These are phyloP conservation scores for Licmophora abbreviata DNA, from an alignment of 108 stramenopile genomes.

Conservation along the genomic window DNA sequence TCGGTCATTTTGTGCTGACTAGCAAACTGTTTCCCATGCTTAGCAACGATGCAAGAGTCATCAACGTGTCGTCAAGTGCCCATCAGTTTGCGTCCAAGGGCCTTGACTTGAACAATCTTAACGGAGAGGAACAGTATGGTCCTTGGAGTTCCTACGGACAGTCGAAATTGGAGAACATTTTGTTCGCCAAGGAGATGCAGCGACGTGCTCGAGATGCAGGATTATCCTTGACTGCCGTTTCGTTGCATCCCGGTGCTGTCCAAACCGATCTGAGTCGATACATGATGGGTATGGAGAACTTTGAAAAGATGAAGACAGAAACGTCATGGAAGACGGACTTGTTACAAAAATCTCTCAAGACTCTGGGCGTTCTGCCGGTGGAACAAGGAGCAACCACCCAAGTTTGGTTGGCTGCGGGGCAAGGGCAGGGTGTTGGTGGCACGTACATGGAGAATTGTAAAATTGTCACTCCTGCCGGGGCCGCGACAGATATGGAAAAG, in stretches of 20 bases:
- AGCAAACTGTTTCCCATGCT: constrained; percentile 47
- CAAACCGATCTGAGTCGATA: constrained; percentile 55
- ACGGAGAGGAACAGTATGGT: constrained; percentile 54
- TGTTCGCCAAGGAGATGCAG: constrained; percentile 75
- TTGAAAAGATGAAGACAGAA: constrained; percentile 36
- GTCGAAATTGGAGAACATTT: constrained; percentile 74
- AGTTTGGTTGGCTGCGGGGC: constrained; percentile 42
- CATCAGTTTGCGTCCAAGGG: constrained; percentile 36
- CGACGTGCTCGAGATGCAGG: constrained; percentile 32
- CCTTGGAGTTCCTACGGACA: constrained; percentile 60
- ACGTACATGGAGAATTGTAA: constrained; percentile 48
- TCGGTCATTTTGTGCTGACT: constrained; percentile 81
- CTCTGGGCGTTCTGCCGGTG: too few relatives aligned
- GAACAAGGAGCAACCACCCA: constrained; percentile 60
- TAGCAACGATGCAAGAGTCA: constrained; percentile 33
- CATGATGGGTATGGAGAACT: constrained; percentile 47
- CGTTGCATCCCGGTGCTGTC: constrained; percentile 67
- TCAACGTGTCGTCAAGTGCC: constrained; percentile 66
- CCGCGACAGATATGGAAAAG: constrained; percentile 33
- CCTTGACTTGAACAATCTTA: constrained; percentile 52
- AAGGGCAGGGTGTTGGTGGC: constrained; percentile 19
- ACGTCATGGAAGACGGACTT: constrained; percentile 20
- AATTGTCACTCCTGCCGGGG: constrained; percentile 15
- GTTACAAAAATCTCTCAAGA: constrained; percentile 27
- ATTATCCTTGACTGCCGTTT: constrained; percentile 35